Percentiles rank a stretch among this genome's conserved stretches.
Conservation (phyloP, 2,329 filamentous ascomycete species). For the Hypoxylon sp. region DNA sequence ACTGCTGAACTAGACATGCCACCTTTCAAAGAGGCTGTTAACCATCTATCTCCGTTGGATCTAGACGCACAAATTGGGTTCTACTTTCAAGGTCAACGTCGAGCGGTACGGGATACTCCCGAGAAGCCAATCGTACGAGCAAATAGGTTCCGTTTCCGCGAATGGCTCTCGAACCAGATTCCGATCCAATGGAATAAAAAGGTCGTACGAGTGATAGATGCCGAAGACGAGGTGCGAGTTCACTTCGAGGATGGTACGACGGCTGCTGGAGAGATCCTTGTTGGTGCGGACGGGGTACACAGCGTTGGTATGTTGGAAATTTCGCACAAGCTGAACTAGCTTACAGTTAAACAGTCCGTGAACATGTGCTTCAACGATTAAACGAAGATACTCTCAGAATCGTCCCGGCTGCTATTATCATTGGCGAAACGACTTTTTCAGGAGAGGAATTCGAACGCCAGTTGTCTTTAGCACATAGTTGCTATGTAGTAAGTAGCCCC, state of each 20-base stretch:
- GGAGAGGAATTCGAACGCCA: conserved; percentile 49
- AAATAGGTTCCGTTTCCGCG: conserved; percentile 46
- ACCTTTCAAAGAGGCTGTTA: conserved; percentile 32
- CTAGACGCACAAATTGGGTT: conserved; percentile 34
- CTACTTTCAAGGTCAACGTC: conserved; percentile 21
- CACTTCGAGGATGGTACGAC: conserved; percentile 50
- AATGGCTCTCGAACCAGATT: conserved; percentile 50
- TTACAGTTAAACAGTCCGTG: conserved; percentile 39
- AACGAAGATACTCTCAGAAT: conserved; percentile 42
- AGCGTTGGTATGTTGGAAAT: conserved; percentile 45
- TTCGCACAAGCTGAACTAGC: neutral
- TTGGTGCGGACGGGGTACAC: conserved; percentile 52
- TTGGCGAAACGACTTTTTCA: conserved; percentile 47
- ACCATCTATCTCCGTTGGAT: conserved; percentile 38
- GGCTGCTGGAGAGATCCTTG: conserved; percentile 48
- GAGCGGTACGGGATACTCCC: conserved; percentile 18
- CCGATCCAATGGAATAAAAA: conserved; percentile 50
- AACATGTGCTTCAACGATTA: conserved; percentile 43
- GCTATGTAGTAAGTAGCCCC: conserved; percentile 33
- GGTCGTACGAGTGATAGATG: conserved; percentile 40
- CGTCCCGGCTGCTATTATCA: conserved; percentile 43
- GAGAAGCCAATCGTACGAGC: conserved; percentile 41
- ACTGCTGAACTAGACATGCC: conserved; percentile 31
- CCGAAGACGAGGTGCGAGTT: conserved; percentile 36
- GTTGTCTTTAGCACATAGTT: conserved; percentile 49